These are phyloP conservation scores for Crepidotus sp. DNA, from an alignment of 1,284 basidiomycete genomes.

Conservation along the genomic window DNA sequence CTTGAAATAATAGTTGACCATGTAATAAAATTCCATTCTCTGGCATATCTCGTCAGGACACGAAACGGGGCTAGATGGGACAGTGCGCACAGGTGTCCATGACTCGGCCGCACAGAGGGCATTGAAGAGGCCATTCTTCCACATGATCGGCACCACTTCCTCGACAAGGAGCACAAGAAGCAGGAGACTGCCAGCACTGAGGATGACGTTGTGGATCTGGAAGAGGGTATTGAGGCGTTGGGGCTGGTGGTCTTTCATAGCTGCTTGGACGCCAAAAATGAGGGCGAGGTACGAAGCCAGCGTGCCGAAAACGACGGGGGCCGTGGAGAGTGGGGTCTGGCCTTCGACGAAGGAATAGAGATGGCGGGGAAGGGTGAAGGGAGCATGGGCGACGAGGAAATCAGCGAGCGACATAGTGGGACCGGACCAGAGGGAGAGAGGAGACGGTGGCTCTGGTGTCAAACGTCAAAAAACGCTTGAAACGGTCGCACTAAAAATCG, in stretches of 20 bases:
- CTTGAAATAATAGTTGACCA: slow-evolving; percentile 98
- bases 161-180: slow-evolving; percentile 85
- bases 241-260: slow-evolving; percentile 75
- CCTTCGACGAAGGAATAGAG: slow-evolving; percentile 65
- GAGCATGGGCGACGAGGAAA: slow-evolving; percentile 49
- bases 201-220: slow-evolving; percentile 86
- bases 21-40: slow-evolving; percentile 89
- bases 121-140: slow-evolving; percentile 63
- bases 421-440: slow-evolving; percentile 14
- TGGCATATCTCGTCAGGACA: slow-evolving; percentile 25
- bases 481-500: too few relatives aligned
- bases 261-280: slow-evolving; percentile 80
- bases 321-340: slow-evolving; percentile 74
- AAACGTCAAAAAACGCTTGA: too few relatives aligned
- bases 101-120: slow-evolving; percentile 72
- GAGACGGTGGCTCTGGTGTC: too few relatives aligned
- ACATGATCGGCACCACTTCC: slow-evolving; percentile 75
- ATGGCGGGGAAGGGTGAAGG: slow-evolving; percentile 50
- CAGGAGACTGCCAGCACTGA: slow-evolving; percentile 75
- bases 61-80: slow-evolving; percentile 11
- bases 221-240: slow-evolving; percentile 83
- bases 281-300: slow-evolving; percentile 78
- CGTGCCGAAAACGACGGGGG: slow-evolving; percentile 59
- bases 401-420: slow-evolving; percentile 69
- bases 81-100: slow-evolving; percentile 72